Evolutionary conservation across 495 filamentous ascomycete genomes (phyloP).

Genomic region (Hypoxylon cercidicola): DNA sequence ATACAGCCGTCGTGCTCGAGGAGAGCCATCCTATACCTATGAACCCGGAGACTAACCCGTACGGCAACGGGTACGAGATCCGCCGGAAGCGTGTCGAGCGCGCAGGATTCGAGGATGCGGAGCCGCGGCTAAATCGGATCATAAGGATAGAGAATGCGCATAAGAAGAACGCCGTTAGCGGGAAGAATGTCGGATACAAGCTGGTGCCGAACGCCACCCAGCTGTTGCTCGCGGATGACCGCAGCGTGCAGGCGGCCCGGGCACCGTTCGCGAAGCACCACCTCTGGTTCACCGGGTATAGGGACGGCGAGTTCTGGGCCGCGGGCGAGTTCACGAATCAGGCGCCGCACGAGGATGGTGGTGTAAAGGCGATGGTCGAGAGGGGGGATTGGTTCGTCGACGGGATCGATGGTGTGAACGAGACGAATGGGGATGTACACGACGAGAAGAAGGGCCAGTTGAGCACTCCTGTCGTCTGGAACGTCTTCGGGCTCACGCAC

Average conservation of each 20-base stretch:
- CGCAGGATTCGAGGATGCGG: constrained; percentile 72
- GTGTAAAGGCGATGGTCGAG: constrained; percentile 46
- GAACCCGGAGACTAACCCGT: constrained; percentile 75
- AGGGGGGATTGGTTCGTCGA: constrained; percentile 47
- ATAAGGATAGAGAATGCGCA: constrained; percentile 84
- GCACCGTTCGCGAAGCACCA: constrained; percentile 86
- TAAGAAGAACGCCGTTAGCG: constrained; percentile 75
- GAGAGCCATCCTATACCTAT: constrained; percentile 61
- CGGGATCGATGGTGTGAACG: constrained; percentile 41
- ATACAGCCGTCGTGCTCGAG: constrained; percentile 78
- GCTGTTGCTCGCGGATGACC: constrained; percentile 76
- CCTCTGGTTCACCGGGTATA: constrained; percentile 83
- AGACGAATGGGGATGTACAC: constrained; percentile 21
- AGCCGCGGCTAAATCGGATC: constrained; percentile 69
- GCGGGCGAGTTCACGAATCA: constrained; percentile 91
- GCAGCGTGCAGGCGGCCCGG: constrained; percentile 74
- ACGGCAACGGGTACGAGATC: constrained; percentile 77
- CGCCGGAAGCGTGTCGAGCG: constrained; percentile 54
- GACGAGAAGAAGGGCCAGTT: constrained; percentile 39
- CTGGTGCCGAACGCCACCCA: constrained; percentile 79
- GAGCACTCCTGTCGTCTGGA: constrained; percentile 66
- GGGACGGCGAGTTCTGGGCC: constrained; percentile 81
- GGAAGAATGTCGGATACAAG: constrained; percentile 82
- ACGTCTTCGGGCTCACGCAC: constrained; percentile 69
- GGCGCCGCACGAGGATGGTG: constrained; percentile 46